Conservation (phyloP, 345 rosid genomes). For the Carallia brachiata region DNA sequence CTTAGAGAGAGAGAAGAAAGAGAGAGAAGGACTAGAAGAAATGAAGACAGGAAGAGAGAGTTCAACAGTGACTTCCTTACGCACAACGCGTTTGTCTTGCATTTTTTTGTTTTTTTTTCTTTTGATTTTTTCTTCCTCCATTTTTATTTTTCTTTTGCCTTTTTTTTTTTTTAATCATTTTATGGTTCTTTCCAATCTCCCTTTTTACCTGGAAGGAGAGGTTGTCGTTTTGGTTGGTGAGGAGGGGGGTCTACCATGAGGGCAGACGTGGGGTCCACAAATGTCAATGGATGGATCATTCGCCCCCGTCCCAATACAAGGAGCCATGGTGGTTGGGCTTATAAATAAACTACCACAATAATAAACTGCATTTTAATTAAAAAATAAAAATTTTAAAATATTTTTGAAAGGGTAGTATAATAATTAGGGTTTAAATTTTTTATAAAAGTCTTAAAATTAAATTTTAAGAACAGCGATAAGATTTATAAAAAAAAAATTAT, state of each 20-base stretch:
- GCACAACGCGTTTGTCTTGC: conserved; percentile 57
- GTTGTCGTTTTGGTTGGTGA: conserved; percentile 15
- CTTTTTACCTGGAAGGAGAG: background rate
- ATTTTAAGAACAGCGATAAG: too few relatives aligned
- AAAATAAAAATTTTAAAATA: too few relatives aligned
- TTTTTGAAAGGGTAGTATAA: too few relatives aligned
- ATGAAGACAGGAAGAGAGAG: conserved; percentile 10
- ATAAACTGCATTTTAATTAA: too few relatives aligned
- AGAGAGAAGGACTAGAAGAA: conserved; percentile 4
- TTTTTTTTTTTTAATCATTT: conserved; percentile 7
- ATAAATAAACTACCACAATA: too few relatives aligned
- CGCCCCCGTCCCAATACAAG: conserved; percentile 19
- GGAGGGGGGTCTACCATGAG: conserved; percentile 12
- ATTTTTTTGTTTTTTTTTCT: background rate
- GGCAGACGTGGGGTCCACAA: conserved; percentile 12
- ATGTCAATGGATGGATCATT: conserved; percentile 30
- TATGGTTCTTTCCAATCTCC: background rate
- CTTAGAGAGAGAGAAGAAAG: background rate
- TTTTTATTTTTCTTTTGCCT: background rate
- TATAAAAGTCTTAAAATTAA: too few relatives aligned
- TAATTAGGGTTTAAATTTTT: too few relatives aligned
- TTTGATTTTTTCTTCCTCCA: background rate
- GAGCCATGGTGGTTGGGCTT: conserved; percentile 16
- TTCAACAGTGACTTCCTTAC: conserved; percentile 35
- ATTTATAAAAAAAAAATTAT: too few relatives aligned